These are phyloP conservation scores for Salix koriyanagi DNA, from an alignment of 345 rosid species.

Conservation along the genomic window DNA sequence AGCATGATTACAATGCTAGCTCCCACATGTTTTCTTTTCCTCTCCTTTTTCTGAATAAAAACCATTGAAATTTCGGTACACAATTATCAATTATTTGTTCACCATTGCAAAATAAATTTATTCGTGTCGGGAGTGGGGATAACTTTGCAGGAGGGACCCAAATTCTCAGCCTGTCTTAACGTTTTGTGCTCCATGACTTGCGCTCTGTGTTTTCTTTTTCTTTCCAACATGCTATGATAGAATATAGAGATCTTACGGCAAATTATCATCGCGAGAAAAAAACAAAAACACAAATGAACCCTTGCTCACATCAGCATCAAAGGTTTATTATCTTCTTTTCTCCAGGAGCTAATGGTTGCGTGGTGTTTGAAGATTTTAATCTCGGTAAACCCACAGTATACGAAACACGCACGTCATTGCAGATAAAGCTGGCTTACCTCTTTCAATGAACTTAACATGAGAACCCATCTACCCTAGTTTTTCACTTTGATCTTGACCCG, in stretches of 20 bases:
- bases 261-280: too few species aligned
- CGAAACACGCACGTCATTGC: background rate
- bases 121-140: background rate
- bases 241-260: too few species aligned
- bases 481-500: background rate
- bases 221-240: background rate
- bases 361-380: background rate
- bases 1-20: background rate
- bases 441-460: background rate
- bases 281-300: background rate
- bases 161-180: background rate
- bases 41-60: background rate
- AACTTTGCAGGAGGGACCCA: background rate
- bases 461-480: background rate
- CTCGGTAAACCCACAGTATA: background rate
- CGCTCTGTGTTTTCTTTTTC: background rate
- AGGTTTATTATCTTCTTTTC: background rate
- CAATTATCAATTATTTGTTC: background rate
- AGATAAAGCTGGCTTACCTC: background rate
- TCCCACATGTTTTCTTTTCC: background rate
- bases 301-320: background rate
- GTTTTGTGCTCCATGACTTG: background rate
- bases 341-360: background rate
- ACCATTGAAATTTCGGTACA: background rate
- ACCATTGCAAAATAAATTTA: background rate